Evolutionary conservation across 306 rosid genomes (phyloP).

Genomic region (Rosa multiflora): DNA sequence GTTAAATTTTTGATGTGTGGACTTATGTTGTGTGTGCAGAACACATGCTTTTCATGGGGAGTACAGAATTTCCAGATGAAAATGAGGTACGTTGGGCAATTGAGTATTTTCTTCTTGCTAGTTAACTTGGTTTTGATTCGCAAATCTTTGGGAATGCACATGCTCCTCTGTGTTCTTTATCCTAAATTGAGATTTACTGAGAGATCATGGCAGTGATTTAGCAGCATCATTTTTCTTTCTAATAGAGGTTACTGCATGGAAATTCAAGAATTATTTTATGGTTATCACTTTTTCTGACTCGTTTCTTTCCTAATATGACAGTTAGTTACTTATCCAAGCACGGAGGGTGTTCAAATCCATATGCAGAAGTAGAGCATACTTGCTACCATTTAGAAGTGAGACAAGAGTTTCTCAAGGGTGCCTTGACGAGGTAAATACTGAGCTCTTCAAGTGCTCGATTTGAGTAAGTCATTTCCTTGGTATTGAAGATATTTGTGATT

Average conservation of each 20-base stretch:
- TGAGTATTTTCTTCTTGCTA: conserved; percentile 39
- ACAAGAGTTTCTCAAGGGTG: conserved; percentile 78
- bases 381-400: conserved; percentile 97
- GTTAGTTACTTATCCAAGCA: conserved; percentile 87
- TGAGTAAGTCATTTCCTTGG: too few species aligned
- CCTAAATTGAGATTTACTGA: too few species aligned
- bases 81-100: conserved; percentile 71
- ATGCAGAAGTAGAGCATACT: conserved; percentile 82
- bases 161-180: too few species aligned
- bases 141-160: too few species aligned
- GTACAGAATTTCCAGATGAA: conserved; percentile 86
- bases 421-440: conserved; percentile 65
- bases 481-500: too few species aligned
- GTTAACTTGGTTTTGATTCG: conserved; percentile 47
- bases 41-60: conserved; percentile 99
- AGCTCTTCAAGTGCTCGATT: too few species aligned
- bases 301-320: too few species aligned
- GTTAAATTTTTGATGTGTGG: neutral
- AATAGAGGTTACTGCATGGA: too few species aligned
- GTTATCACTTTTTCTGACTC: too few species aligned
- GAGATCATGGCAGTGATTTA: too few species aligned
- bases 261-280: too few species aligned
- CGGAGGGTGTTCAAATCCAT: conserved; percentile 94
- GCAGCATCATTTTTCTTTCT: too few species aligned
- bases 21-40: conserved; percentile 44